phyloP scores from a whole-genome alignment of 2,329 filamentous ascomycete genomes.

The Penicillium palitans region DNA sequence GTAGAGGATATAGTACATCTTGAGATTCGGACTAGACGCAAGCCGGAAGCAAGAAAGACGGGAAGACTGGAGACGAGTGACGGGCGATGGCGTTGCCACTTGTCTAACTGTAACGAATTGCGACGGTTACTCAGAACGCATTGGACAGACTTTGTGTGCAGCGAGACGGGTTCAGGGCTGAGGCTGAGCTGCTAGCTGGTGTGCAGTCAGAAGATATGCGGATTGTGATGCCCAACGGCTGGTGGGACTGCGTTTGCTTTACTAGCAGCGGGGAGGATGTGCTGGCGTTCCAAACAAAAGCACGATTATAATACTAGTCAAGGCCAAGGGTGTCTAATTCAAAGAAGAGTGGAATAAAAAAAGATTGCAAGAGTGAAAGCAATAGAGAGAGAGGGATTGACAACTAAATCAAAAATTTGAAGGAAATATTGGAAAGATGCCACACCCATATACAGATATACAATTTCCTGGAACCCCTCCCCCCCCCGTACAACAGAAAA shows the following conservation, averaged over 20 bases:
- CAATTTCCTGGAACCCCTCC: conserved; percentile 13
- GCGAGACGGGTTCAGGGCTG: conserved; percentile 18
- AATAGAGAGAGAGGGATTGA: background rate
- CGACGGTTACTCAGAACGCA: conserved; percentile 19
- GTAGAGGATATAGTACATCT: conserved; percentile 61
- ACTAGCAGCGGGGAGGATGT: background rate
- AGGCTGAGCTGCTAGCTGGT: conserved; percentile 1
- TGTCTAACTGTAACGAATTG: conserved; percentile 5
- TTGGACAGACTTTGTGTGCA: conserved; percentile 22
- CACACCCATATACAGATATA: conserved; percentile 18
- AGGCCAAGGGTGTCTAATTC: background rate
- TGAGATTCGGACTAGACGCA: conserved; percentile 11
- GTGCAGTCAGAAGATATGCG: conserved; percentile 5
- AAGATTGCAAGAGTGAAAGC: background rate
- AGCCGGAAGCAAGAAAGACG: background rate
- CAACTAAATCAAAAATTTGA: background rate
- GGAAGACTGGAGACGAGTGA: background rate
- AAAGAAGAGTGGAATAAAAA: background rate
- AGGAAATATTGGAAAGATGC: conserved; percentile 12
- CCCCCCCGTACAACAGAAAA: conserved; percentile 15
- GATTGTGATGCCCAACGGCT: conserved; percentile 24
- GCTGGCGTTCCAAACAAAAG: conserved; percentile 4
- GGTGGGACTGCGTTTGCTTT: conserved; percentile 1
- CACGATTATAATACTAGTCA: background rate
- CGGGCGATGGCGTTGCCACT: background rate